Conservation (phyloP, 2,329 filamentous ascomycete genomes). For the Xylaria sp. region DNA sequence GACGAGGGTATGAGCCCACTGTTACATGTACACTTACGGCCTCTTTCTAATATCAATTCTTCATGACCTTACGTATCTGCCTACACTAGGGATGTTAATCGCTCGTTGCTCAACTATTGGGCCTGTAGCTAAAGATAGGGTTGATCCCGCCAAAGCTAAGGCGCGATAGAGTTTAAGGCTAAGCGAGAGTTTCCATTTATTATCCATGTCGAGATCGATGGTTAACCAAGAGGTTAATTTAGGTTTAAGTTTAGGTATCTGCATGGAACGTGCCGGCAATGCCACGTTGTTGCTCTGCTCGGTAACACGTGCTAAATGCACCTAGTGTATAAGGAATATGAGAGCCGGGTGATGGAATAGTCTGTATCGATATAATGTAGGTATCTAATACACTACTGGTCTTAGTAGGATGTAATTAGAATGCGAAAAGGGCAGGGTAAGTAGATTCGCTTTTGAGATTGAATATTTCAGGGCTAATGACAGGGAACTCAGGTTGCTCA, state of each 20-base stretch:
- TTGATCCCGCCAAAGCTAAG: neutral
- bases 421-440: no score
- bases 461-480: no score
- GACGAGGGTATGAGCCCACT: neutral
- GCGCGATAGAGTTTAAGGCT: neutral
- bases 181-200: neutral
- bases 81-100: neutral
- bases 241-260: neutral
- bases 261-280: neutral
- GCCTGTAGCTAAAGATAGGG: neutral
- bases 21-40: slow-evolving; percentile 25
- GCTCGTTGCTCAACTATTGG: neutral
- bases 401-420: no score
- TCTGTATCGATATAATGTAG: no score
- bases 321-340: no score
- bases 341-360: no score
- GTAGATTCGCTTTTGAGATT: no score
- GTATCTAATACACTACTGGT: no score
- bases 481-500: no score
- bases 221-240: neutral
- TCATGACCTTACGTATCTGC: neutral
- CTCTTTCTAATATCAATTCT: slow-evolving; percentile 23
- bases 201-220: neutral
- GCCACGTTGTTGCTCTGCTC: neutral
- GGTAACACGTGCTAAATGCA: neutral